A percentile compares a stretch with the other conserved stretches of the same genome.
phyloP scores from a whole-genome alignment of 495 filamentous ascomycete genomes.

The Aspergillus ostianus region DNA sequence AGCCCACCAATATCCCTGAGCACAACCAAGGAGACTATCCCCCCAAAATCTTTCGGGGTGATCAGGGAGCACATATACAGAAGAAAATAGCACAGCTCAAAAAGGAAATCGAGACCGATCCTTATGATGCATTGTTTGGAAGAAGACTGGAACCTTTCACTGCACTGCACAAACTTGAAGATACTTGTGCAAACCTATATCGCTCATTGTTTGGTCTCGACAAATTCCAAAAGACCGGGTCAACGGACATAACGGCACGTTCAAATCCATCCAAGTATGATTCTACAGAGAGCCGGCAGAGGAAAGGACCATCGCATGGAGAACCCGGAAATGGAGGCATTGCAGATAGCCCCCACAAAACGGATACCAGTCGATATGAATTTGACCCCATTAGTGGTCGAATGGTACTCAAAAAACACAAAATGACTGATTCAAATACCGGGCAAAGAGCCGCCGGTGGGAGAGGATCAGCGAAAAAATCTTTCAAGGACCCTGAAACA shows the following conservation, averaged over 20 bases:
- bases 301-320: slow-evolving; percentile 7
- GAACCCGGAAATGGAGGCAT: slow-evolving; percentile 10
- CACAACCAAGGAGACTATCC: slow-evolving; percentile 8
- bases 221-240: slow-evolving; percentile 1
- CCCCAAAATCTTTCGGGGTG: slow-evolving; percentile 20
- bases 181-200: slow-evolving; percentile 27
- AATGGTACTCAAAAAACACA: slow-evolving; percentile 29
- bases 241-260: slow-evolving; percentile 5
- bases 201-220: slow-evolving; percentile 26
- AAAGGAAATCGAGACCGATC: slow-evolving; percentile 38
- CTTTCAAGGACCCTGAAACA: neutral
- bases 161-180: slow-evolving; percentile 16
- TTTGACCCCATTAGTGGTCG: slow-evolving; percentile 44
- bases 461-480: neutral
- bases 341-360: slow-evolving; percentile 1
- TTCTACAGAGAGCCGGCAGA: neutral
- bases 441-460: neutral
- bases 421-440: neutral
- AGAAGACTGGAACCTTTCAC: slow-evolving; percentile 27
- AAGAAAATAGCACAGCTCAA: slow-evolving; percentile 33
- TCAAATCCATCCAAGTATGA: slow-evolving; percentile 2
- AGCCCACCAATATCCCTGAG: slow-evolving; percentile 16
- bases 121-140: slow-evolving; percentile 44
- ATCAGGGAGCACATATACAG: slow-evolving; percentile 19
- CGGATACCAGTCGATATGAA: slow-evolving; percentile 14